Percentiles rank a stretch among this genome's conserved stretches.
Conservation (phyloP, 345 rosid species). For the Clarkia xantiana region DNA sequence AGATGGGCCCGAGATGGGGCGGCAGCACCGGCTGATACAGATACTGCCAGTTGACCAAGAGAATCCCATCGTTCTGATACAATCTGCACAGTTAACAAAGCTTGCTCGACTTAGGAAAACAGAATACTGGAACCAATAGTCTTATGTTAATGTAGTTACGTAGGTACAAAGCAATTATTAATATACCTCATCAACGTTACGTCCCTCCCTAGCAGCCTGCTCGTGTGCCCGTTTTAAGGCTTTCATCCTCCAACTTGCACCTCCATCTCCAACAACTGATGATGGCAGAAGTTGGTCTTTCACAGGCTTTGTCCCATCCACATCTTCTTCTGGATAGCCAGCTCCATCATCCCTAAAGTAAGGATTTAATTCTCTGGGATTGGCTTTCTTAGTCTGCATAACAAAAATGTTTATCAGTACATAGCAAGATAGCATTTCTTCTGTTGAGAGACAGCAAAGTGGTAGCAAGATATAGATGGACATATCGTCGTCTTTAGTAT, state of each 20-base stretch:
- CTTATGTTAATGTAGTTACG: neutral
- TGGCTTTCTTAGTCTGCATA: constrained; percentile 27
- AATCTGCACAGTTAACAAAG: constrained; percentile 34
- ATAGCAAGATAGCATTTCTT: constrained; percentile 2
- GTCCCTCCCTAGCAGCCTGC: constrained; percentile 85
- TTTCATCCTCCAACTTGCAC: constrained; percentile 92
- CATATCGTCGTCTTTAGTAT: too few species aligned
- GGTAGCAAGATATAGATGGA: too few species aligned
- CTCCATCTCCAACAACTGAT: constrained; percentile 82
- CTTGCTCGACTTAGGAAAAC: neutral
- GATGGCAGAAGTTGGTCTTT: constrained; percentile 30
- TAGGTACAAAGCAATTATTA: neutral
- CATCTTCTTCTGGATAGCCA: constrained; percentile 71
- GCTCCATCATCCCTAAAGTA: constrained; percentile 55
- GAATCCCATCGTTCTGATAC: constrained; percentile 70
- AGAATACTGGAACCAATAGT: constrained; percentile 5
- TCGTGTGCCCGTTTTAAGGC: constrained; percentile 79
- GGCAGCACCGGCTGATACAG: constrained; percentile 48
- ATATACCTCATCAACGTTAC: constrained; percentile 45
- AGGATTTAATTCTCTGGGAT: constrained; percentile 83
- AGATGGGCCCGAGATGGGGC: constrained; percentile 89
- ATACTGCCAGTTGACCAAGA: constrained; percentile 61
- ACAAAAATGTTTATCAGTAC: neutral
- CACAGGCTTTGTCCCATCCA: constrained; percentile 21
- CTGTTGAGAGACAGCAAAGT: neutral